phyloP scores from a whole-genome alignment of 495 filamentous ascomycete genomes.

The Penicillium ochrochloron region DNA sequence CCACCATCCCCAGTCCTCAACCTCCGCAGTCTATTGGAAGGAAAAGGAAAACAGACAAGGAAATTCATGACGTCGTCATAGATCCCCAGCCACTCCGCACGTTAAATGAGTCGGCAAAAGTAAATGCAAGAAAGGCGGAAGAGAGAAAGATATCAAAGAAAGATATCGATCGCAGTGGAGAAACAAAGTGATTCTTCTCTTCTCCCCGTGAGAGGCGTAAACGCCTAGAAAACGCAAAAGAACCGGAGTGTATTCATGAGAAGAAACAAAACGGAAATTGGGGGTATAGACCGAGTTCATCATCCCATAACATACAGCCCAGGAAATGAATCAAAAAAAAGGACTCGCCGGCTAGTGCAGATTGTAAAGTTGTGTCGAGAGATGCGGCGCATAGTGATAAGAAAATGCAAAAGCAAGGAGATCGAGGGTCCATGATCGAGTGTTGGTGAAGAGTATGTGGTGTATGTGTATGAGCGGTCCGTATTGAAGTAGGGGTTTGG shows the following conservation, averaged over 20 bases:
- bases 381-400: conserved; percentile 6
- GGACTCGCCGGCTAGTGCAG: conserved; percentile 4
- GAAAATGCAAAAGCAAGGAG: not conserved
- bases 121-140: conserved; percentile 19
- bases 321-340: conserved; percentile 22
- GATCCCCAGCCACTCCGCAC: conserved; percentile 35
- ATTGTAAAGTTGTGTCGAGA: not conserved
- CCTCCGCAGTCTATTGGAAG: conserved; percentile 25
- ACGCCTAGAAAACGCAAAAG: conserved; percentile 6
- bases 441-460: not conserved
- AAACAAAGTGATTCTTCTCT: conserved; percentile 10
- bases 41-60: conserved; percentile 29
- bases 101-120: conserved; percentile 22
- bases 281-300: conserved; percentile 45
- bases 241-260: conserved; percentile 35
- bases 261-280: conserved; percentile 23
- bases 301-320: conserved; percentile 39
- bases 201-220: conserved; percentile 12
- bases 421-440: not conserved
- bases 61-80: conserved; percentile 52
- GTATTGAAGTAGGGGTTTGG: not conserved
- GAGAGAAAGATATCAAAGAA: not conserved
- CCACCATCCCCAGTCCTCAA: conserved; percentile 9
- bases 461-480: not conserved
- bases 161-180: conserved; percentile 2